phyloP scores from a whole-genome alignment of 148 eudicot species.

The Rhododendron williamsianum region DNA sequence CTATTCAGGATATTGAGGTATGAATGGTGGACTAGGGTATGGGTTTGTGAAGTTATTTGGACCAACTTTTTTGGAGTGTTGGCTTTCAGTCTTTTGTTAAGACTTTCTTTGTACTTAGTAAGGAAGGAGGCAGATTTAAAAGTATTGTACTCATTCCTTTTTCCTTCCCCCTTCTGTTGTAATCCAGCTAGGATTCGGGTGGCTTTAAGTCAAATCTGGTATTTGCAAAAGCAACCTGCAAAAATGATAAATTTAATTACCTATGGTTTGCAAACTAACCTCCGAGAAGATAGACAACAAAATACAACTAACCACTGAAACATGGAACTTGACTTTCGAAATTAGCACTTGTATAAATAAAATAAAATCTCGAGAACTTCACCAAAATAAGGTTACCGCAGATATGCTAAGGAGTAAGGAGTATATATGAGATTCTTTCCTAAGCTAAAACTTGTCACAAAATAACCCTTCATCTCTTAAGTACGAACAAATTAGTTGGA shows the following conservation, averaged over 20 bases:
- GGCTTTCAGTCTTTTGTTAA: not conserved
- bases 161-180: not conserved
- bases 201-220: not conserved
- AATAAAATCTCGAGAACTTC: not conserved
- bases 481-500: too few relatives aligned
- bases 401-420: not conserved
- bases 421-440: not conserved
- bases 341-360: not conserved
- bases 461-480: not conserved
- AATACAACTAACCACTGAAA: not conserved
- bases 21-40: not conserved
- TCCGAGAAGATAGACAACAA: not conserved
- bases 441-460: not conserved
- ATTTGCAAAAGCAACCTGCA: not conserved
- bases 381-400: not conserved
- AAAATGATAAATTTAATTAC: not conserved
- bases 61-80: not conserved
- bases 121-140: not conserved
- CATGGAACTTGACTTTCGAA: not conserved
- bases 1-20: slow-evolving; percentile 75
- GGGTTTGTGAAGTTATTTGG: not conserved
- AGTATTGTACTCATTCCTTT: not conserved
- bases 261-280: not conserved
- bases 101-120: not conserved
- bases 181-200: not conserved